Evolutionary conservation across 495 filamentous ascomycete species (phyloP).

Genomic region (Penicillium cinerascens): DNA sequence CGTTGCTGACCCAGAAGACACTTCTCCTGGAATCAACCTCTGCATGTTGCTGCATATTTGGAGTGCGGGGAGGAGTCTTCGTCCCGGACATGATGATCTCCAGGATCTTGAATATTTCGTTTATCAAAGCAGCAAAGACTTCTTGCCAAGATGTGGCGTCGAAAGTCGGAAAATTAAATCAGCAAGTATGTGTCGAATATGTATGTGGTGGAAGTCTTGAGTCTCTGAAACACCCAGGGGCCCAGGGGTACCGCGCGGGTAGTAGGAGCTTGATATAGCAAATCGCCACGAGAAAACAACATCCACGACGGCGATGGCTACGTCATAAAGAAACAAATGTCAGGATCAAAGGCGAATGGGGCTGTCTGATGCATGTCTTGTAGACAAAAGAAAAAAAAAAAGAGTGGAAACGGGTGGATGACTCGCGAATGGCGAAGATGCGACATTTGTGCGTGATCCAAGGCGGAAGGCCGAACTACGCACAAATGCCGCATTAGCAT

Average conservation of each 20-base stretch:
- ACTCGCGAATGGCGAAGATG: constrained; percentile 18
- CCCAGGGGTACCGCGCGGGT: constrained; percentile 6
- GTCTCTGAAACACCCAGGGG: not conserved
- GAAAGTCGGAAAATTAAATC: not conserved
- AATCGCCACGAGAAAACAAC: constrained; percentile 4
- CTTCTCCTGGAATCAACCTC: constrained; percentile 21
- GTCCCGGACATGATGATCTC: constrained; percentile 11
- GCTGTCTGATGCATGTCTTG: constrained; percentile 2
- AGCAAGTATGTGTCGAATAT: not conserved
- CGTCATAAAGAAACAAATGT: constrained; percentile 7
- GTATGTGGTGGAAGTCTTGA: not conserved
- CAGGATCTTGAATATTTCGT: not conserved
- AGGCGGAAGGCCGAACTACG: constrained; percentile 21
- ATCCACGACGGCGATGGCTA: constrained; percentile 5
- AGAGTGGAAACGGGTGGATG: constrained; percentile 8
- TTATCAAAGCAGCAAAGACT: not conserved
- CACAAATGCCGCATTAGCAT: constrained; percentile 43
- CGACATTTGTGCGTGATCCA: constrained; percentile 38
- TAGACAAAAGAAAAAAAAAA: constrained; percentile 20
- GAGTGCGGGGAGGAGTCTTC: constrained; percentile 3
- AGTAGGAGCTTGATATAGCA: constrained; percentile 6
- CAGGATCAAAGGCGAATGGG: not conserved
- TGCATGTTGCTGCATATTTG: constrained; percentile 9
- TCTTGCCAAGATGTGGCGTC: not conserved
- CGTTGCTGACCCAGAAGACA: constrained; percentile 46